Evolutionary conservation across 768 basidiomycete genomes (phyloP), one percentile per base, ranked within the genome.

Genomic region (Mycena filopes): DNA sequence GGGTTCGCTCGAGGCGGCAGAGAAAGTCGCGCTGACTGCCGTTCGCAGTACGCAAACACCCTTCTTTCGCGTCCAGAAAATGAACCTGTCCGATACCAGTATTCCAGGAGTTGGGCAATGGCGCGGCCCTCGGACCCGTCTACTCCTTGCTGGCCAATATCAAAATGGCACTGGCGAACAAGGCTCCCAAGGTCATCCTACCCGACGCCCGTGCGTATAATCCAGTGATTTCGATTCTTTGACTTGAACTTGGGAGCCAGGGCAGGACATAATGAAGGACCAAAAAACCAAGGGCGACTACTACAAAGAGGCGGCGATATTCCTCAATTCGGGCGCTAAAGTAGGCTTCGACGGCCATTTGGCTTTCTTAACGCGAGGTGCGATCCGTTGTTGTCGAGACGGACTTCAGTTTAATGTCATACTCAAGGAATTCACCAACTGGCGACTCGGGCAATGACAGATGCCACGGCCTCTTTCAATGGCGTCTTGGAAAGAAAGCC

Each of bases 91-190:
- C 70, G 72, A 12, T 18, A 60, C 50, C 57, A 90, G 89, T 84
- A 38, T 85, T 89, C 63, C 80, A 83, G 51, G 76, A 81, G 11
- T 86, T 84, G 68, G 83, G 81, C 20, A 79, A 80, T 12, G 75
- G 82, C 2, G 74, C 81, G 10, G 85, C 87, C 0, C 78, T 94
- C 40, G 86, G 89, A 1, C 91, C 93, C 13, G 85, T 95, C 68
- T 91, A 92, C 72, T 86, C 91, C 20, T 81, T 98, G 47, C 83
- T 96, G 15, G 96, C 95, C 4, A 96, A 95, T 78, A 86, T 97
- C 51, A 88, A 92, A 62, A 84, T 98, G 62, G 88, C 91, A 2
- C 83, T 88, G 71, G 92, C 95, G 1, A 86, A 92, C 23, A 86
- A 85, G 56, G 96, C 96, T 13, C 97, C 97, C 0, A 98, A 96